A percentile compares a stretch with the other conserved stretches of the same genome.
These are phyloP conservation scores for Trichophyton mentagrophytes DNA, from an alignment of 2,329 filamentous ascomycete species.

Conservation along the genomic window DNA sequence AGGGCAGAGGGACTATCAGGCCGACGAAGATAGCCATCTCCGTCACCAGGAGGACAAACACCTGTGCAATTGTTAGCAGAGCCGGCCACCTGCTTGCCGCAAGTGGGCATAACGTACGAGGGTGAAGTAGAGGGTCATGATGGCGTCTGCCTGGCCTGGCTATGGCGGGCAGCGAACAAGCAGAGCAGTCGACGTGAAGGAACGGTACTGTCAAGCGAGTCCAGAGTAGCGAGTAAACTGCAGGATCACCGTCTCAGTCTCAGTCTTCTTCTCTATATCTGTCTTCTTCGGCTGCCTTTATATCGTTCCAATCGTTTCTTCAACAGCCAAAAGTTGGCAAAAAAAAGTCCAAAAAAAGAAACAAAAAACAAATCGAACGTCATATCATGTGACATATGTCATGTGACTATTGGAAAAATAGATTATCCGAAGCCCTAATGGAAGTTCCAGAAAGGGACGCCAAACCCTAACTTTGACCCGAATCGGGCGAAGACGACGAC, in stretches of 20 bases:
- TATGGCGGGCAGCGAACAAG: not conserved
- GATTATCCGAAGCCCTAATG: not conserved
- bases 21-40: conserved; percentile 40
- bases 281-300: not conserved
- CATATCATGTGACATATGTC: not conserved
- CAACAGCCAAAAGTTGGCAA: not conserved
- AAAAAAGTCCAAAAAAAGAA: not conserved
- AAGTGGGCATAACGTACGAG: conserved; percentile 39
- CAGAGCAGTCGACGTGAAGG: not conserved
- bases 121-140: conserved; percentile 59
- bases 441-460: not conserved
- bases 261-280: not conserved
- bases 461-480: not conserved
- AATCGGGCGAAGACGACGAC: conserved; percentile 1
- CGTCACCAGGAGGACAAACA: conserved; percentile 37
- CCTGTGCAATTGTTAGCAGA: conserved; percentile 21
- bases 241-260: not conserved
- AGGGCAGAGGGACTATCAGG: conserved; percentile 67
- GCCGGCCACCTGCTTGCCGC: not conserved
- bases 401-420: not conserved
- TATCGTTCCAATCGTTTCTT: not conserved
- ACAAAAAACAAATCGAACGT: not conserved
- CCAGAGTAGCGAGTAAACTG: not conserved
- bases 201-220: not conserved
- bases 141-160: conserved; percentile 18